These are phyloP conservation scores for Blastocystis sp. DNA, from an alignment of 352 stramenopile species.

Conservation along the genomic window DNA sequence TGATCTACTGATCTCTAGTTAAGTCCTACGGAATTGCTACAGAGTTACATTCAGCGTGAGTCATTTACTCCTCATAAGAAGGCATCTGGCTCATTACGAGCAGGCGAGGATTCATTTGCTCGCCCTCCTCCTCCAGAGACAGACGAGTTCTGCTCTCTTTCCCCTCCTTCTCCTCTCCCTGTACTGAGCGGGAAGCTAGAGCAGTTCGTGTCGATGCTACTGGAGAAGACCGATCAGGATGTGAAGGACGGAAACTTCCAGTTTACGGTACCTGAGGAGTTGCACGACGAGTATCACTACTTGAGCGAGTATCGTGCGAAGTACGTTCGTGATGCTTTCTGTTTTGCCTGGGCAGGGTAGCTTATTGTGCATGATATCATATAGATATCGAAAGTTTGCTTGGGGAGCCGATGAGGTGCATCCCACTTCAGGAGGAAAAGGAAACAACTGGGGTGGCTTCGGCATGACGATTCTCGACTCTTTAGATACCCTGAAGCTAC, in stretches of 20 bases:
- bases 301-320: constrained; percentile 52
- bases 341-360: constrained; percentile 27
- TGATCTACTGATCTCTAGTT: neutral
- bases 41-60: neutral
- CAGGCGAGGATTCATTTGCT: neutral
- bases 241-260: neutral
- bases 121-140: neutral
- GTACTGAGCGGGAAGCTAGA: neutral
- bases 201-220: neutral
- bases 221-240: neutral
- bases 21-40: neutral
- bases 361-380: neutral
- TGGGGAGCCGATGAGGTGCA: constrained; percentile 53
- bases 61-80: neutral
- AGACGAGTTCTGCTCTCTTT: neutral
- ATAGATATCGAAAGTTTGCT: constrained; percentile 1
- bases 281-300: constrained; percentile 53
- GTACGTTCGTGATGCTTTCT: constrained; percentile 2
- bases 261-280: neutral
- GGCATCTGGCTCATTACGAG: neutral
- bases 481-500: constrained; percentile 66
- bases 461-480: constrained; percentile 53
- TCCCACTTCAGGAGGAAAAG: neutral
- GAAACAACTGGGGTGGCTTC: constrained; percentile 37
- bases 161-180: neutral